phyloP scores from a whole-genome alignment of 1,284 basidiomycete genomes.

The Apiotrichum akiyoshidainum region DNA sequence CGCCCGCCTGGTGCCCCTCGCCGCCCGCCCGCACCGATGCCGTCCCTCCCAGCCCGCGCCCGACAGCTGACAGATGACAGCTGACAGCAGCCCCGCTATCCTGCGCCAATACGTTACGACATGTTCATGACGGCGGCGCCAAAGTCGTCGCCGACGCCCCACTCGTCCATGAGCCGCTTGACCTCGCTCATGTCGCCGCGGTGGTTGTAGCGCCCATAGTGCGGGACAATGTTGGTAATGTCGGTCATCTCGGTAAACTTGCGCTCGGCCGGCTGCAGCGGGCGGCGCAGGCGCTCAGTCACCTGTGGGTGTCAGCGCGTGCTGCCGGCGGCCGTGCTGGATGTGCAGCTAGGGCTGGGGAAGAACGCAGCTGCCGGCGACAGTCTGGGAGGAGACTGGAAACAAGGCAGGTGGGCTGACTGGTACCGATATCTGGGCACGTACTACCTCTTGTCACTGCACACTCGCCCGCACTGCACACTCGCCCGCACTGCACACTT shows the following conservation, averaged over 20 bases:
- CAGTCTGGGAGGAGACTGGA: no score
- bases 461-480: no score
- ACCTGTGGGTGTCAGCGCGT: slow-evolving; percentile 30
- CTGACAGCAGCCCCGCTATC: no score
- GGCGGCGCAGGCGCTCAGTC: slow-evolving; percentile 49
- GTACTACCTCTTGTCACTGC: neutral
- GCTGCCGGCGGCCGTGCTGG: no score
- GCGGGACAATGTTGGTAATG: slow-evolving; percentile 48
- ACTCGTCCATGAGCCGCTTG: slow-evolving; percentile 45
- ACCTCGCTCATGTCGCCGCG: slow-evolving; percentile 53
- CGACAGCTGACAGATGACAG: no score
- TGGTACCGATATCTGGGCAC: neutral
- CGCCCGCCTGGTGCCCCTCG: no score
- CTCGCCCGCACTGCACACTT: neutral
- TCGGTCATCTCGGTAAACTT: slow-evolving; percentile 50
- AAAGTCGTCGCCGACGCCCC: slow-evolving; percentile 51
- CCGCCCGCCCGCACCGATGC: no score
- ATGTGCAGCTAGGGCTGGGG: no score
- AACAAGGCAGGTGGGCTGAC: neutral
- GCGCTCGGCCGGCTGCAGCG: slow-evolving; percentile 28
- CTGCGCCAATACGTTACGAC: neutral
- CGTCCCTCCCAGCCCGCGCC: no score
- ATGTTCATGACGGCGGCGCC: slow-evolving; percentile 43
- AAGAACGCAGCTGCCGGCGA: no score
- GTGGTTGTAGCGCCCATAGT: slow-evolving; percentile 49